Base-by-base conservation (phyloP, 768 basidiomycete species). In the Paxillus rubicundulus region DNA sequence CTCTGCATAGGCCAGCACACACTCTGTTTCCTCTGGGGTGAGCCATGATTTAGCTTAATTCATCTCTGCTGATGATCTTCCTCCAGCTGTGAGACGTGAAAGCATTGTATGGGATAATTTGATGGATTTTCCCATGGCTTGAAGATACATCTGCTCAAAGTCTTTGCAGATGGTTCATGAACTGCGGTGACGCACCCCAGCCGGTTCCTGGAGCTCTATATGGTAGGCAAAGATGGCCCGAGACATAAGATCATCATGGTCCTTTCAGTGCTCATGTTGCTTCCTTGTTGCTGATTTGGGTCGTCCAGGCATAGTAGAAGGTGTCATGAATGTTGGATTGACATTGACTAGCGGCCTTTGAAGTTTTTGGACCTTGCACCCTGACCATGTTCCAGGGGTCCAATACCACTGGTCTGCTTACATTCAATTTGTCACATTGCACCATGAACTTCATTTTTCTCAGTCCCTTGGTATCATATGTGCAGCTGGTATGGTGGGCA, bases 11-110 rank as follows among this genome's bases (percentile, higher is more conserved):
- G 57, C 49, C 36, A 76, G 62, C 24, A 75, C 58, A 7, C 54
- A 44, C 30, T 30, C 13, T 69, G 43, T 62, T 56, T 77, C 68
- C 8, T 52, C 59, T 1, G 28, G n/a, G 0, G 60, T 62, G 5
- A 74, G 60, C 69, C 64, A 68, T 20, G 53, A 44, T 49, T 65
- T 64, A 2, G 32, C 52, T 17, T 49, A 61, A 56, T 72, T 72
- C 42, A 62, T 62, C 40, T 65, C 39, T n/a, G 53, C 55, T 39
- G 45, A 33, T 13, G 62, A 59, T 50, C 50, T 57, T n/a, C 64
- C 60, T 1, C 63, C 61, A 18, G 57, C 53, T 21, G 50, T 43
- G 12, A 48, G 61, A 1, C 46, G 42, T 27, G 43, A 36, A 10
- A 70, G 50, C 6, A 61, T 30, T 67, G 20, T 21, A 24, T 59